phyloP scores from a whole-genome alignment of 2,329 filamentous ascomycete genomes.

The Arthrobotrys sinensis region DNA sequence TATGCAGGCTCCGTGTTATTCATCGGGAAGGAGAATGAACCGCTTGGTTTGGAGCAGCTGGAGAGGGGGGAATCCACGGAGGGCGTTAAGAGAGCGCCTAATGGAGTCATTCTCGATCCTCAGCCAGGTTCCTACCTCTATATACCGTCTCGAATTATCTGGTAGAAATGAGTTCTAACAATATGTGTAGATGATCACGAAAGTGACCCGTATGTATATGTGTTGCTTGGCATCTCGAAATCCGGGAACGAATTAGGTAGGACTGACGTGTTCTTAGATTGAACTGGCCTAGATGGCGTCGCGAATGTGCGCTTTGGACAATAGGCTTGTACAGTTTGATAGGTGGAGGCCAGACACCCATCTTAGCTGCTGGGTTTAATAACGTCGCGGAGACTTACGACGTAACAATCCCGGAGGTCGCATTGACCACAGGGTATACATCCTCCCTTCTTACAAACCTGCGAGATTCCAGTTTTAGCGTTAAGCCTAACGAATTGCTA shows the following conservation, averaged over 20 bases:
- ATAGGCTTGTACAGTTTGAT: slow-evolving; percentile 94
- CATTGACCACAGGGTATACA: slow-evolving; percentile 77
- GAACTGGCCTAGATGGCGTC: slow-evolving; percentile 88
- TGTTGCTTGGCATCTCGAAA: not conserved
- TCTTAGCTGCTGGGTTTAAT: slow-evolving; percentile 85
- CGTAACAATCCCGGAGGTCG: slow-evolving; percentile 80
- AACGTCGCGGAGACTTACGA: slow-evolving; percentile 79
- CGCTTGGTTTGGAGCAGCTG: too few species aligned
- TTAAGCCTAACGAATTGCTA: not conserved
- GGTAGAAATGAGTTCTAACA: not conserved
- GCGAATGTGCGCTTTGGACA: slow-evolving; percentile 84
- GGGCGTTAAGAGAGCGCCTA: not conserved
- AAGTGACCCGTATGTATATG: slow-evolving; percentile 78
- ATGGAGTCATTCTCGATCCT: slow-evolving; percentile 81
- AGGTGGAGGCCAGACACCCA: slow-evolving; percentile 90
- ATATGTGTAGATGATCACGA: slow-evolving; percentile 77
- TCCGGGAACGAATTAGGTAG: not conserved
- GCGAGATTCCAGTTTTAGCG: slow-evolving; percentile 67
- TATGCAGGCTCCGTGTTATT: too few species aligned
- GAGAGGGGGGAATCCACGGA: too few species aligned
- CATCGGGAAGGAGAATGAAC: too few species aligned
- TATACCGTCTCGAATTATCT: not conserved
- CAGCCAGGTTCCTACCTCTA: slow-evolving; percentile 73
- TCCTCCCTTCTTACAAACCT: not conserved
- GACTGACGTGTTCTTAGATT: slow-evolving; percentile 67